Base-by-base conservation (phyloP, 495 filamentous ascomycete genomes). In the Poronia punctata region DNA sequence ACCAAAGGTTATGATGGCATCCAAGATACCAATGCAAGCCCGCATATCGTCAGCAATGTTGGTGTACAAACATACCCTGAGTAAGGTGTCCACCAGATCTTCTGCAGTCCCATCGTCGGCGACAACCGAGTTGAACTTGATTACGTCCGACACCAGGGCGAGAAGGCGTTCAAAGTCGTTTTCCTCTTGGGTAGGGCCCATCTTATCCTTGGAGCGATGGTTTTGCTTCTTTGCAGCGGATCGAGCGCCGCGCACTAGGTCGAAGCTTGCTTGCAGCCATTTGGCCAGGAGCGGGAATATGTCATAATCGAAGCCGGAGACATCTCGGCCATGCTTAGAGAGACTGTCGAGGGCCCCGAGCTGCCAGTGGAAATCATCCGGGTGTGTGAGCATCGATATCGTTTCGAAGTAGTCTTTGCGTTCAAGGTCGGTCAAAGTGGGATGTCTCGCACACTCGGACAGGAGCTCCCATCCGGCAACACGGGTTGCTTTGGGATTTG, bases 81-180 rank as follows among this genome's bases (percentile, higher is more conserved):
- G 73, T 8, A 87, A 65, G 11, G 75, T 72, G 17, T 73, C 69
- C 22, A 98, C 73, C 35, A 98, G 58, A 7, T 61, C 54, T 38
- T 74, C 74, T 28, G 88, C 70, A 37, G 86, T 80, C 19, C 71
- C 69, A 35, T 84, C 78, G 25, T 74, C 71, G 26, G 87, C 83
- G 20, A 80, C 74, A 43, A 81, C 84, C 57, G 82, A 83, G 60
- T 88, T 90, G 62, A 90, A 82, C 49, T 83, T 88, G 61, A 92
- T 81, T 43, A 92, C 65, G 52, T 88, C 79, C n/a, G 79, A 78
- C 19, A 84, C 71, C 32, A 88, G 84, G 33, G 75, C 68, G 50
- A 94, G 84, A 5, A 93, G 63, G 40, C 78, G 72, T 29, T 70
- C 70, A 25, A 95, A 64, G 48, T 76, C 78, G 31, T 71, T 74